phyloP scores from a whole-genome alignment of 768 basidiomycete species.

The Saitozyma podzolica region DNA sequence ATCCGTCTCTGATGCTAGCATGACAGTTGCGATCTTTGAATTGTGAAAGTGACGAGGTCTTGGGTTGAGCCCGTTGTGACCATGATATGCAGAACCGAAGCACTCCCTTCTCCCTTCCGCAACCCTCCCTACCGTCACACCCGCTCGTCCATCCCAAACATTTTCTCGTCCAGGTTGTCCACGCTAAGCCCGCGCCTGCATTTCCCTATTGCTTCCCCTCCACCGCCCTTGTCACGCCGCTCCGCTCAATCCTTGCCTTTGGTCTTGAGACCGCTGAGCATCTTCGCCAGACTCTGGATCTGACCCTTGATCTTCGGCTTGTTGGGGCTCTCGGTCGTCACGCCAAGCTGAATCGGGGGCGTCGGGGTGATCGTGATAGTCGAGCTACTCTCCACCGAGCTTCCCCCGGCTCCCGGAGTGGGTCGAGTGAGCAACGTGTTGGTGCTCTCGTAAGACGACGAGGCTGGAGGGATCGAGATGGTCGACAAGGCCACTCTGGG shows the following conservation, averaged over 20 bases:
- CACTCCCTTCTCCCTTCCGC: too few species aligned
- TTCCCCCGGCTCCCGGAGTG: too few species aligned
- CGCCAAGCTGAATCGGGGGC: neutral
- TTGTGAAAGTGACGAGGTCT: too few species aligned
- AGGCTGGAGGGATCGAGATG: neutral
- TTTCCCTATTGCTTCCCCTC: neutral
- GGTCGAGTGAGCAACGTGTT: neutral
- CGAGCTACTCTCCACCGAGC: neutral
- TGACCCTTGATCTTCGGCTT: conserved; percentile 76
- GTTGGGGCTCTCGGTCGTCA: conserved; percentile 22
- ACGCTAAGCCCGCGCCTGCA: too few species aligned
- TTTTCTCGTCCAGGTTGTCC: neutral
- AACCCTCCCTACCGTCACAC: too few species aligned
- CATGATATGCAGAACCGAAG: too few species aligned
- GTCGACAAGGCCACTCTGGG: neutral
- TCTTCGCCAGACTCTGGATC: conserved; percentile 86
- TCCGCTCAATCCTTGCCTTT: conserved; percentile 36
- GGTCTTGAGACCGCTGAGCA: conserved; percentile 65
- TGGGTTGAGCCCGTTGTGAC: too few species aligned
- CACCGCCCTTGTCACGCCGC: neutral
- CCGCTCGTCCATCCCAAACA: neutral
- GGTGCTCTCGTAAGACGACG: neutral
- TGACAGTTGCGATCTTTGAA: too few species aligned
- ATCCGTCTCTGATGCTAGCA: too few species aligned
- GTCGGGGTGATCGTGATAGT: conserved; percentile 1